A percentile compares a stretch with the other conserved stretches of the same genome.
Evolutionary conservation across 352 stramenopile genomes (phyloP).

Genomic region (Pythium monospermum): DNA sequence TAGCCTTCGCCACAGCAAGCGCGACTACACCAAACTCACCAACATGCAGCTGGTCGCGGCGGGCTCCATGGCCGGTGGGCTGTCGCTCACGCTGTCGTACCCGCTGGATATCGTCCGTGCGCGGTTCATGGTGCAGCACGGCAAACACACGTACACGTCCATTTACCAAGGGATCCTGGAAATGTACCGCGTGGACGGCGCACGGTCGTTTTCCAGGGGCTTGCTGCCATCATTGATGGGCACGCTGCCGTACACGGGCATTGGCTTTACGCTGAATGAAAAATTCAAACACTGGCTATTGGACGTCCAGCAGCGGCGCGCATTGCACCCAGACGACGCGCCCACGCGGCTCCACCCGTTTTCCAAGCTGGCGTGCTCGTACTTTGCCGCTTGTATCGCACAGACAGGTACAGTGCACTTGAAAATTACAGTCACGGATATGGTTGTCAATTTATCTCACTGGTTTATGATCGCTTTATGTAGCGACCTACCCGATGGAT

Average conservation of each 20-base stretch:
- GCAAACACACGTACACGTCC: constrained; percentile 66
- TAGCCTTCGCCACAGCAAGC: too few species aligned
- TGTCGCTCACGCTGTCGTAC: constrained; percentile 74
- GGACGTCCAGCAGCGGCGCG: constrained; percentile 22
- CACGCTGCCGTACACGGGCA: constrained; percentile 83
- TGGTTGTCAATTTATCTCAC: neutral
- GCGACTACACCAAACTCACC: constrained; percentile 57
- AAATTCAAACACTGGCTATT: constrained; percentile 66
- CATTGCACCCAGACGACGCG: constrained; percentile 15
- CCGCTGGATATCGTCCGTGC: constrained; percentile 79
- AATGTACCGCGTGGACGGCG: constrained; percentile 76
- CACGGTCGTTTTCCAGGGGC: constrained; percentile 61
- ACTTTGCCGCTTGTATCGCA: constrained; percentile 78
- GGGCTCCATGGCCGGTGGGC: constrained; percentile 60
- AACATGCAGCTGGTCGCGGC: constrained; percentile 71
- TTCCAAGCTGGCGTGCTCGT: constrained; percentile 82
- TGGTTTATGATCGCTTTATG: constrained; percentile 1
- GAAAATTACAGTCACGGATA: neutral
- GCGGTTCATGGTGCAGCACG: constrained; percentile 85
- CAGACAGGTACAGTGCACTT: constrained; percentile 59
- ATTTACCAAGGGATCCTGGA: constrained; percentile 58
- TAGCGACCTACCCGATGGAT: constrained; percentile 83
- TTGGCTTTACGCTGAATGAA: constrained; percentile 82
- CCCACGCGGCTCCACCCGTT: constrained; percentile 49
- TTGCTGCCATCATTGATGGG: constrained; percentile 74